Evolutionary conservation across 2,329 filamentous ascomycete genomes (phyloP).

Genomic region (Colletotrichum liaoningense): DNA sequence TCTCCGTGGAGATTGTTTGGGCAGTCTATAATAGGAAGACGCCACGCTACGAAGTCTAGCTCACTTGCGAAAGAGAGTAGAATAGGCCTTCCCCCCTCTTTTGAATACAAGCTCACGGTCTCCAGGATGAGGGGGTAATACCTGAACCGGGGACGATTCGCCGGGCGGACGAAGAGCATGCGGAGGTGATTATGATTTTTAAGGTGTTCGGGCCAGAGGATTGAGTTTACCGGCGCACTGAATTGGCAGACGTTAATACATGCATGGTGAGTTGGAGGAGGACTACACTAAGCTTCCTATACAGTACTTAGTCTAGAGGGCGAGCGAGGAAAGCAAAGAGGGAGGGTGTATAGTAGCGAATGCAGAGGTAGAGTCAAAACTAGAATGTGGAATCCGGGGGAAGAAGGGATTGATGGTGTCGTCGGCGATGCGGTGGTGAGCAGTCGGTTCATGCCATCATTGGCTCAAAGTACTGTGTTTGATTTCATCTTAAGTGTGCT

Average conservation of each 20-base stretch:
- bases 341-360: background rate
- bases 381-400: background rate
- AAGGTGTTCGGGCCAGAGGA: background rate
- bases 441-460: background rate
- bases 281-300: background rate
- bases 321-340: background rate
- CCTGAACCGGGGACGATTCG: background rate
- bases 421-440: background rate
- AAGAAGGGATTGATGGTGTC: background rate
- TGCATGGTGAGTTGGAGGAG: background rate
- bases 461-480: background rate
- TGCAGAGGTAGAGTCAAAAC: background rate
- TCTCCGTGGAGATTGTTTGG: background rate
- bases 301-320: background rate
- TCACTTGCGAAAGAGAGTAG: too few species aligned
- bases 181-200: background rate
- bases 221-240: background rate
- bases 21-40: background rate
- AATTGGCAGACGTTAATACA: background rate
- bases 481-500: slow-evolving; percentile 8
- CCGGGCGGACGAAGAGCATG: background rate
- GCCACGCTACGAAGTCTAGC: too few species aligned
- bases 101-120: background rate
- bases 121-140: background rate
- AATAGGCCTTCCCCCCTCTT: background rate